Conservation (phyloP, 495 filamentous ascomycete genomes). For the Chaetomidium leptoderma region DNA sequence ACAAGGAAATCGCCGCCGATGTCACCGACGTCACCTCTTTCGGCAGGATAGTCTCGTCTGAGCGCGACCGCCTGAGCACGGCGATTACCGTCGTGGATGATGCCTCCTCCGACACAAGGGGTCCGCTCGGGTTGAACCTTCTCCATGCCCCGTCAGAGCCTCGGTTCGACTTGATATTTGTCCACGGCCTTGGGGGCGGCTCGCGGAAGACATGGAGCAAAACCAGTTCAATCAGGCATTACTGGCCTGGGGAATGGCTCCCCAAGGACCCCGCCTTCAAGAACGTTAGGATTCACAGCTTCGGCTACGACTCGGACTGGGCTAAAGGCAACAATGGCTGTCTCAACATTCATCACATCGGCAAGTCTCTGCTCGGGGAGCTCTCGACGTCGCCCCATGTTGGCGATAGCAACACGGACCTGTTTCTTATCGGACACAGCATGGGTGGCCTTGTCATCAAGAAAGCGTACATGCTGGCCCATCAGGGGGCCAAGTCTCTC, state of each 20-base stretch:
- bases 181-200: conserved; percentile 31
- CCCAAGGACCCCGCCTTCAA: conserved; percentile 28
- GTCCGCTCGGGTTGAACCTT: conserved; percentile 17
- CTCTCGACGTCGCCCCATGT: conserved; percentile 22
- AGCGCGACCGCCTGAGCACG: not conserved
- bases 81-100: not conserved
- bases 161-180: conserved; percentile 22
- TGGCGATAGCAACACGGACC: conserved; percentile 14
- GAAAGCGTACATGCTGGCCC: conserved; percentile 20
- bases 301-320: conserved; percentile 31
- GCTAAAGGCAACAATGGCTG: conserved; percentile 8
- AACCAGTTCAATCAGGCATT: conserved; percentile 2
- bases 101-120: conserved; percentile 11
- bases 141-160: conserved; percentile 20
- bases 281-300: conserved; percentile 28
- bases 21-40: not conserved
- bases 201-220: conserved; percentile 28
- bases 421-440: conserved; percentile 30
- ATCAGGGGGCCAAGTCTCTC: conserved; percentile 12
- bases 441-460: conserved; percentile 36
- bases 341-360: conserved; percentile 30
- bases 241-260: conserved; percentile 34
- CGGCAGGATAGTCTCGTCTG: not conserved
- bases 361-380: conserved; percentile 22
- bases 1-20: not conserved